Evolutionary conservation across 1,284 basidiomycete species (phyloP), one percentile per base, ranked within the genome.

Genomic region (Moesziomyces antarcticus): DNA sequence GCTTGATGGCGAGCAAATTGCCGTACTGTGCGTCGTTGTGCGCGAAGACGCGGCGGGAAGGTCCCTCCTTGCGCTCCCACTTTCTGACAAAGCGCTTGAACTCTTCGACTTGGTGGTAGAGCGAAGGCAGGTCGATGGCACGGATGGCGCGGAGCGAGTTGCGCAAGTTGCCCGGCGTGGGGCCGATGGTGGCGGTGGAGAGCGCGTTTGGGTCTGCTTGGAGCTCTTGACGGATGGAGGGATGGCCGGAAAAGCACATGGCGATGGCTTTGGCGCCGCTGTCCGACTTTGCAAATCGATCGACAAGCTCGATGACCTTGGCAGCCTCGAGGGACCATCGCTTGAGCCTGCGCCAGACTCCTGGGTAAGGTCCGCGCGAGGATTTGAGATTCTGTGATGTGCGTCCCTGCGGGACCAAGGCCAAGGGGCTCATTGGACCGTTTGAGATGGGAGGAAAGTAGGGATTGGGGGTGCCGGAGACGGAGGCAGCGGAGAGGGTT

Each of bases 21-120:
- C 82, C 79, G 49, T 77, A 77, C 58, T 83, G 82, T 2, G 81
- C 76, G 37, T 83, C 82, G 40, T 81, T 81, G 68, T 83, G 82
- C 1, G 77, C 68, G 53, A 83, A 80, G 10, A 83, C 82, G 30
- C 82, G 75, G 8, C 70, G 71, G 18, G 70, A 75, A 18, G 73
- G 73, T 13, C 82, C 82, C 25, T 81, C 72, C 8, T 45, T 44
- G 3, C 71, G 56, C 57, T 83, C 82, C 78, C 79, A 81, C 25
- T 40, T 47, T 5, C 82, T 67, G 20, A 81, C 74, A 24, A 65
- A 77, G 24, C 55, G 58, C 59, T 83, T 83, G 74, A 72, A 83
- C 9, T 74, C 71, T 22, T 76, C 77, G 18, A 83, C 53, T 35
- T 82, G 69, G 11, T 56, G 50, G 8, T 71, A 67, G 5, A 83